Conservation (phyloP, 371 early-diverging fungal species). For the Mortierella sp. region DNA sequence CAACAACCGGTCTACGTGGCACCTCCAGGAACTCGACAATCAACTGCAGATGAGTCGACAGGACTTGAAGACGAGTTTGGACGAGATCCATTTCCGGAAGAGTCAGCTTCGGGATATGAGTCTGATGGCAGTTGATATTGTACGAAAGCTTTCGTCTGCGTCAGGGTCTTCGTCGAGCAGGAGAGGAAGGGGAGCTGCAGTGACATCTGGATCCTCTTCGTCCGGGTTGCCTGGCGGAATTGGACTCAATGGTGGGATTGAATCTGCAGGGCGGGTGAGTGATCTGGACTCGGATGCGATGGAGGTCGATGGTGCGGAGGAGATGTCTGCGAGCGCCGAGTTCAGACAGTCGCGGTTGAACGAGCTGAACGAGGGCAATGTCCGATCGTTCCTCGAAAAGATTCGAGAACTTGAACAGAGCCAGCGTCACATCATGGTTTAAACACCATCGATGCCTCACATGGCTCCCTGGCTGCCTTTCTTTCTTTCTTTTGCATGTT, state of each 20-base stretch:
- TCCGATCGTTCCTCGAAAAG: slow-evolving; percentile 51
- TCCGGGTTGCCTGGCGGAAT: slow-evolving; percentile 13
- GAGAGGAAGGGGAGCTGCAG: not conserved
- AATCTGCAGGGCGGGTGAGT: slow-evolving; percentile 20
- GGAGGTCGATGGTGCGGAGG: slow-evolving; percentile 32
- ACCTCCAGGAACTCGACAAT: slow-evolving; percentile 40
- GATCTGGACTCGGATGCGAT: slow-evolving; percentile 33
- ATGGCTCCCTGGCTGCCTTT: not conserved
- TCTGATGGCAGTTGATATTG: slow-evolving; percentile 49
- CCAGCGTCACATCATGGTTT: slow-evolving; percentile 21
- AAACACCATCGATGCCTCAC: not conserved
- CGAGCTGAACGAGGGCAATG: slow-evolving; percentile 50
- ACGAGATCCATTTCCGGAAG: slow-evolving; percentile 54
- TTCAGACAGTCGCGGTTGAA: slow-evolving; percentile 4
- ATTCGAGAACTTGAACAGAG: slow-evolving; percentile 45
- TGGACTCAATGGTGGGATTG: slow-evolving; percentile 13
- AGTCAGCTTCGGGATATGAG: slow-evolving; percentile 54
- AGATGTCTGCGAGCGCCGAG: not conserved
- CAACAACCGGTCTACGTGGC: slow-evolving; percentile 32
- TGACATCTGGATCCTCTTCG: slow-evolving; percentile 8
- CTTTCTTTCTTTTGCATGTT: not conserved
- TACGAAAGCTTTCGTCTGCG: slow-evolving; percentile 31
- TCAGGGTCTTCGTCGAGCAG: slow-evolving; percentile 16
- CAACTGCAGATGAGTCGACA: slow-evolving; percentile 48
- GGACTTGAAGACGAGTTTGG: slow-evolving; percentile 42